Evolutionary conservation across 495 filamentous ascomycete genomes (phyloP), one percentile per base, ranked within the genome.

Genomic region (Penicillium roqueforti): DNA sequence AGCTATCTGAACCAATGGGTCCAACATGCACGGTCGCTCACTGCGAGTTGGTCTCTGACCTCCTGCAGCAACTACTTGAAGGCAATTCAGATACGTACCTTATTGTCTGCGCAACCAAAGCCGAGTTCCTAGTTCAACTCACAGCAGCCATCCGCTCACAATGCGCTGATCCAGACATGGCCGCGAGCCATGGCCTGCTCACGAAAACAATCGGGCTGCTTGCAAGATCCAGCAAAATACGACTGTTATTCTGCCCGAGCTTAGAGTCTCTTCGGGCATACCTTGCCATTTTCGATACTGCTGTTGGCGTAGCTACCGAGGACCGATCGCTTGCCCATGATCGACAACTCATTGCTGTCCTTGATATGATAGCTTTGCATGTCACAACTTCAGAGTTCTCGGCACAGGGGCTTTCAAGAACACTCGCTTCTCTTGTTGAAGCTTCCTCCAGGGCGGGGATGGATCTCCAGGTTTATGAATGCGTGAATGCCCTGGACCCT

Each of bases 181-280:
- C 52, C 6, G n/a, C 55, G 18, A 44, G 54, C 44, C 69, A 74
- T 58, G 64, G 67, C 43, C 71, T 89, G 23, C 63, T 86, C 14
- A 72, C 77, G 13, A 83, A 85, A 48, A 86, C 86, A 3, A 81
- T 95, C 41, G 78, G 84, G 54, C 76, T 87, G 42, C 74, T 95
- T 34, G 76, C 86, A 14, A 76, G 76, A 19, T 84, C 88, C n/a
- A 80, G 79, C 47, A 80, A 80, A 53, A 78, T 92, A 55, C 80
- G 77, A 47, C 66, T 91, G 3, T 72, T 83, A 32, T 96, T 91
- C 70, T 78, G 83, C 55, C 83, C 88, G 10, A 88, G 84, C 6
- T 68, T 95, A 37, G 83, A 88, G 29, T 83, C 86, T 71, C 80
- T 95, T 6, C 84, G 87, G 49, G 89, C 89, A 23, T 89, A 84